Percentiles rank a stretch among this genome's conserved stretches.
Conservation (phyloP, 495 filamentous ascomycete genomes). For the Hypoxylon perforatum region DNA sequence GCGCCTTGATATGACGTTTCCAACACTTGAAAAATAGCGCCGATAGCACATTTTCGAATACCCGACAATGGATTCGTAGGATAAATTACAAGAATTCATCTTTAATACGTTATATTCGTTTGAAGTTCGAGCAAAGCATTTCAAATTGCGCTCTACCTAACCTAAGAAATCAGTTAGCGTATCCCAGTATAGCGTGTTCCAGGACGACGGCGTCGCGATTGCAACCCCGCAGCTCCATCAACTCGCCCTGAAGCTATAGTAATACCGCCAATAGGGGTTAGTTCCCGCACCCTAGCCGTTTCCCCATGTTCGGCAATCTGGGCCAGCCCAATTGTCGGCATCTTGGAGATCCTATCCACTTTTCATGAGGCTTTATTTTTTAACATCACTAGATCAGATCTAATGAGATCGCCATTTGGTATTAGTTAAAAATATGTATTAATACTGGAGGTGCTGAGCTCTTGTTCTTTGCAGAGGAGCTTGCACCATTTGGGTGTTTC, state of each 20-base stretch:
- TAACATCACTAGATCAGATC: too few species aligned
- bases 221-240: conserved; percentile 28
- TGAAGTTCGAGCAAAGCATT: neutral
- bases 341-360: too few species aligned
- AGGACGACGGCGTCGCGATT: neutral
- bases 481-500: too few species aligned
- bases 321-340: conserved; percentile 5
- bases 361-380: neutral
- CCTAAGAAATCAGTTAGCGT: neutral
- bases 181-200: neutral
- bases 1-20: too few species aligned
- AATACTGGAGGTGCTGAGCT: too few species aligned
- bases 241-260: neutral
- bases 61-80: too few species aligned
- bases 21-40: too few species aligned
- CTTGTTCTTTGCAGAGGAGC: too few species aligned
- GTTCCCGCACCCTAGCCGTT: conserved; percentile 5
- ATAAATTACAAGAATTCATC: too few species aligned
- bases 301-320: conserved; percentile 26
- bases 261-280: conserved; percentile 15
- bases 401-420: too few species aligned
- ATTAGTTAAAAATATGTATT: too few species aligned
- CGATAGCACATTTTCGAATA: too few species aligned
- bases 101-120: neutral
- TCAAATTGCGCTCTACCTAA: neutral